These are phyloP conservation scores for Mytilinidion resinicola DNA, from an alignment of 495 filamentous ascomycete species.

Conservation along the genomic window DNA sequence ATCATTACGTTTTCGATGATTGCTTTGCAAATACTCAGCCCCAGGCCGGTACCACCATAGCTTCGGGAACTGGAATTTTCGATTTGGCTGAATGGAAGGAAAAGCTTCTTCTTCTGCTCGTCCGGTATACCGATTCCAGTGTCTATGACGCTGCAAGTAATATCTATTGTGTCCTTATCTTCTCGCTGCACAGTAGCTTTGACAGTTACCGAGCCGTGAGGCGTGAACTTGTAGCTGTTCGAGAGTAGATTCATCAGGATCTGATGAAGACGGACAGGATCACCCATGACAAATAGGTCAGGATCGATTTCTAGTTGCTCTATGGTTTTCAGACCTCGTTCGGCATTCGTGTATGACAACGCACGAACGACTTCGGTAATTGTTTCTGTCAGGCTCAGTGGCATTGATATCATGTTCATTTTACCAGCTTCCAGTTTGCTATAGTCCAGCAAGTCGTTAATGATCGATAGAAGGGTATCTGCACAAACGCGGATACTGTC, in stretches of 20 bases:
- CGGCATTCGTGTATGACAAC: constrained; percentile 73
- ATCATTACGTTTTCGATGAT: constrained; percentile 87
- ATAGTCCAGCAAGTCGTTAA: constrained; percentile 92
- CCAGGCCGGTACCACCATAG: constrained; percentile 85
- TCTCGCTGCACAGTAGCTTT: constrained; percentile 63
- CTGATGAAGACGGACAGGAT: constrained; percentile 85
- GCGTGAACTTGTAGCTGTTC: constrained; percentile 92
- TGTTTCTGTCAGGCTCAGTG: constrained; percentile 77
- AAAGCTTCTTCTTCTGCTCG: constrained; percentile 74
- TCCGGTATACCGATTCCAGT: constrained; percentile 85
- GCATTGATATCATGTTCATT: constrained; percentile 86
- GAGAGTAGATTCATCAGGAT: constrained; percentile 89
- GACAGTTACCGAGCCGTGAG: constrained; percentile 76
- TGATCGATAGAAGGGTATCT: constrained; percentile 82
- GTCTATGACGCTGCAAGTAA: constrained; percentile 82
- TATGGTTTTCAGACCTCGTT: constrained; percentile 70
- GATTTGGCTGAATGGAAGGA: constrained; percentile 86
- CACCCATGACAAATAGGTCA: constrained; percentile 75
- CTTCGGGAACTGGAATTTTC: constrained; percentile 81
- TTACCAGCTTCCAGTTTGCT: constrained; percentile 92
- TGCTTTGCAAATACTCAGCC: constrained; percentile 89
- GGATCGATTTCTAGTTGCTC: constrained; percentile 61
- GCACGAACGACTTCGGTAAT: constrained; percentile 83
- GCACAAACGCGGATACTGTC: constrained; percentile 88
- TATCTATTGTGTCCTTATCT: constrained; percentile 57